These are phyloP conservation scores for Paraphysoderma sedebokerense DNA, from an alignment of 371 early-diverging fungal genomes.

Conservation along the genomic window DNA sequence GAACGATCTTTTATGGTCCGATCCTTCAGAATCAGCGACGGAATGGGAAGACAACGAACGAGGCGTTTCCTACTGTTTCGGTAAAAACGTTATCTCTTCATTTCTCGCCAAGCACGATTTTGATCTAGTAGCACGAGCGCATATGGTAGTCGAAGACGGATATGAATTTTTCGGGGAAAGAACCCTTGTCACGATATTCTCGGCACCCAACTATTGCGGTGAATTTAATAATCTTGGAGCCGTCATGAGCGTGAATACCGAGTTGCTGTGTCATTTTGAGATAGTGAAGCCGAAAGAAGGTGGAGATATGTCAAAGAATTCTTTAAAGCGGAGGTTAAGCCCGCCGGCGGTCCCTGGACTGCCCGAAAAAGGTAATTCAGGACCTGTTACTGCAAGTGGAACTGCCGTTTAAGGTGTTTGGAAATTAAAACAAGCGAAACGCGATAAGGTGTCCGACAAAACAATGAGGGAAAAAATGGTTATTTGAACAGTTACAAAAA, in stretches of 20 bases:
- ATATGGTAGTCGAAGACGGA: constrained; percentile 97
- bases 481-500: no score
- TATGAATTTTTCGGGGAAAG: constrained; percentile 96
- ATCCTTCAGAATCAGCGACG: constrained; percentile 51
- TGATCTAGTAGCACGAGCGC: constrained; percentile 90
- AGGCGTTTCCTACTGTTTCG: constrained; percentile 95
- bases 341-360: no score
- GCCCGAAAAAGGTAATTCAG: no score
- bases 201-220: constrained; percentile 96
- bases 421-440: no score
- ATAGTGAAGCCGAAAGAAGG: constrained; percentile 8
- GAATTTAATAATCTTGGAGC: constrained; percentile 34
- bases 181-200: constrained; percentile 87
- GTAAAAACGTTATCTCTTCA: constrained; percentile 67
- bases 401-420: no score
- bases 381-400: no score
- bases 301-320: no score
- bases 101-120: constrained; percentile 82
- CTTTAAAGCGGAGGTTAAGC: no score
- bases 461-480: no score
- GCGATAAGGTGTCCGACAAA: no score
- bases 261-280: constrained; percentile 30
- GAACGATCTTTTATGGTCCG: constrained; percentile 83
- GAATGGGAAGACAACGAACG: constrained; percentile 98
- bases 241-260: constrained; percentile 28